Conservation (phyloP, 306 rosid genomes). For the Canavalia gladiata region DNA sequence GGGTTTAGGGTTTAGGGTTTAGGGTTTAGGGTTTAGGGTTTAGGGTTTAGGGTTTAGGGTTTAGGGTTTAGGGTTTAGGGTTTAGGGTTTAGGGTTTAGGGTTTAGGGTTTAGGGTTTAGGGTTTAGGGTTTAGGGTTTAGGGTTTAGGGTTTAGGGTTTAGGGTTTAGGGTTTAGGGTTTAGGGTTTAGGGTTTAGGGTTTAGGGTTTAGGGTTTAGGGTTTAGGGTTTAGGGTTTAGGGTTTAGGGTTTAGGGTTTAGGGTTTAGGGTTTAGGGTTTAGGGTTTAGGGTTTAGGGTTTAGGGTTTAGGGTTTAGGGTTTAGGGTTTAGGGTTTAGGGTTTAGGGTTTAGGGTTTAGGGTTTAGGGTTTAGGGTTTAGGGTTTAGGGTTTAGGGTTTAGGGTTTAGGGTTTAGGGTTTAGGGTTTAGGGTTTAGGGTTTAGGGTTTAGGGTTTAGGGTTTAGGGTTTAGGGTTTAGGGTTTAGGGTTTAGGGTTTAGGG, state of each 20-base stretch:
- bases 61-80: not conserved
- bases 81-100: not conserved
- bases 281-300: too few species aligned
- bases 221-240: slow-evolving; percentile 1
- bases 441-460: too few species aligned
- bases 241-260: not conserved
- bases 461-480: too few species aligned
- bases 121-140: slow-evolving; percentile 19
- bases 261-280: not conserved
- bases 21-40: not conserved
- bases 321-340: too few species aligned
- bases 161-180: not conserved
- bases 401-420: too few species aligned
- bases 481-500: too few species aligned
- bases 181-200: not conserved
- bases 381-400: too few species aligned
- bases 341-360: too few species aligned
- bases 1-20: slow-evolving; percentile 3
- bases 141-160: slow-evolving; percentile 1
- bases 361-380: too few species aligned
- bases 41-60: not conserved
- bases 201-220: slow-evolving; percentile 9
- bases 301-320: too few species aligned
- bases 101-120: not conserved
- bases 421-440: too few species aligned